A percentile compares a stretch with the other conserved stretches of the same genome.
phyloP scores from a whole-genome alignment of 192 early-diverging fungal genomes.

The Entomortierella chlamydospora region DNA sequence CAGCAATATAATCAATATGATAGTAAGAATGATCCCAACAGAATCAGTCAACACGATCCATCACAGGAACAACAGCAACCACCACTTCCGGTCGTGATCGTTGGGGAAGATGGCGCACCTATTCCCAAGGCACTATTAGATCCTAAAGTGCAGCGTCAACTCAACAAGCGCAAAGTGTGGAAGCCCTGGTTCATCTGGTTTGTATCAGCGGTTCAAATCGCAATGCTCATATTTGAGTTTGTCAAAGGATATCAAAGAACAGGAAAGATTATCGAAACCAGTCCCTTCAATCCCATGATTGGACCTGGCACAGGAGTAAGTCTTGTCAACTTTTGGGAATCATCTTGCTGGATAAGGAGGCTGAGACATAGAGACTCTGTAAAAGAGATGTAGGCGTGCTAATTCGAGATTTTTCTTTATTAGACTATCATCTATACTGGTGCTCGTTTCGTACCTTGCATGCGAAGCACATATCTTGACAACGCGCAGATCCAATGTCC shows the following conservation, averaged over 20 bases:
- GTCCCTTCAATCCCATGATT: constrained; percentile 85
- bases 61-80: constrained; percentile 6
- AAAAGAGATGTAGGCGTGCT: too few relatives aligned
- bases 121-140: constrained; percentile 50
- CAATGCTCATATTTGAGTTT: constrained; percentile 63
- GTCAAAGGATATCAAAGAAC: constrained; percentile 69
- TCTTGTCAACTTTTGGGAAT: constrained; percentile 3
- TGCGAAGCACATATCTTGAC: constrained; percentile 60
- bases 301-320: constrained; percentile 73
- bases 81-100: background rate
- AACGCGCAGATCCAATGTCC: constrained; percentile 55
- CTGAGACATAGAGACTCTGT: background rate
- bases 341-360: too few relatives aligned
- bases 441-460: constrained; percentile 85
- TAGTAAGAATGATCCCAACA: background rate
- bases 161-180: constrained; percentile 28
- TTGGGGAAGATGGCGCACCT: constrained; percentile 12
- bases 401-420: background rate
- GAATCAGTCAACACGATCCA: background rate
- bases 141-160: constrained; percentile 50
- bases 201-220: constrained; percentile 57
- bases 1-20: background rate
- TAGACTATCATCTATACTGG: constrained; percentile 78
- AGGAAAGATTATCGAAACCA: constrained; percentile 69
- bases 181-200: constrained; percentile 61